Conservation (phyloP, 306 rosid species). For the Rosa persica region DNA sequence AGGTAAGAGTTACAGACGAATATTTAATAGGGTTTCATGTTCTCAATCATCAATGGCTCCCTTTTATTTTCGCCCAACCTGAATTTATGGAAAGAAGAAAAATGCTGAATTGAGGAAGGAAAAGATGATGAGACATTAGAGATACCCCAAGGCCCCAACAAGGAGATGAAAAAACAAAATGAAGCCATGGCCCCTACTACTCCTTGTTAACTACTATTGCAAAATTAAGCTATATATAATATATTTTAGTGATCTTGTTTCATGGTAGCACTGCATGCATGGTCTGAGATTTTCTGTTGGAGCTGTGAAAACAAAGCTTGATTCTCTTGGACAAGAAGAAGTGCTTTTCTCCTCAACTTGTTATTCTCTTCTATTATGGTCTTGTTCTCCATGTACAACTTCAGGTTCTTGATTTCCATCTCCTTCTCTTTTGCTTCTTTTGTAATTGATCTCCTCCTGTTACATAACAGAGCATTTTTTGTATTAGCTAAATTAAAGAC, state of each 20-base stretch:
- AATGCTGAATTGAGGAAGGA: neutral
- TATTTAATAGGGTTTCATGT: neutral
- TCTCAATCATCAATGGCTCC: neutral
- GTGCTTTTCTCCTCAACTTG: constrained; percentile 67
- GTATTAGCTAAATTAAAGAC: neutral
- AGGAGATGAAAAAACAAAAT: constrained; percentile 9
- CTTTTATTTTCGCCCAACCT: neutral
- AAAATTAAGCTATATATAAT: neutral
- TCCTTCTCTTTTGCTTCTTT: constrained; percentile 39
- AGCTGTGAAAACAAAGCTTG: constrained; percentile 59
- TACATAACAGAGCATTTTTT: neutral
- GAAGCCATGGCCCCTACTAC: neutral
- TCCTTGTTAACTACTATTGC: neutral
- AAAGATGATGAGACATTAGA: neutral
- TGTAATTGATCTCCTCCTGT: constrained; percentile 48
- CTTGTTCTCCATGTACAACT: constrained; percentile 61
- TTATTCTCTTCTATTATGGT: constrained; percentile 71
- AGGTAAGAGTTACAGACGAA: neutral
- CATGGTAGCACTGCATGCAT: constrained; percentile 9
- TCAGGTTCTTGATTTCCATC: constrained; percentile 68
- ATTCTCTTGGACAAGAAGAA: constrained; percentile 77
- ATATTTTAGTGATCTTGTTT: neutral
- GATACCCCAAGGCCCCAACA: neutral
- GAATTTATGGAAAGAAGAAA: neutral
- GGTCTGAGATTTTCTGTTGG: constrained; percentile 39